These are phyloP conservation scores for Arthrobotrys entomopaga DNA, from an alignment of 2,329 filamentous ascomycete genomes.

Conservation along the genomic window DNA sequence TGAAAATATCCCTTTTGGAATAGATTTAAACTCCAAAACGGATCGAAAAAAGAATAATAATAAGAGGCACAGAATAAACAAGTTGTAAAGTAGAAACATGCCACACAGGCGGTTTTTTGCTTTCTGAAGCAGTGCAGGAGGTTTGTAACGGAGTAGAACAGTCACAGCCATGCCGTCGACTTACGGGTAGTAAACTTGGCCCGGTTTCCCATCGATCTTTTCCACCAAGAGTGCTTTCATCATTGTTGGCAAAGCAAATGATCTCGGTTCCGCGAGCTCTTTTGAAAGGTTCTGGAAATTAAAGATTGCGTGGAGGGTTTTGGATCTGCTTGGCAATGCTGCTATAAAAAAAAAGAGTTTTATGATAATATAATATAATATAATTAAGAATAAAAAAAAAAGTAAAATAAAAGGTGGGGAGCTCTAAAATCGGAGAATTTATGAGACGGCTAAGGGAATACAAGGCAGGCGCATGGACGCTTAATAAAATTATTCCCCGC, in stretches of 20 bases:
- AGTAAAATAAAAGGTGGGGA: slow-evolving; percentile 6
- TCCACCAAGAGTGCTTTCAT: slow-evolving; percentile 71
- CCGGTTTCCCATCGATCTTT: slow-evolving; percentile 82
- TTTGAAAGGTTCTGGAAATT: slow-evolving; percentile 2
- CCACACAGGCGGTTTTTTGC: slow-evolving; percentile 12
- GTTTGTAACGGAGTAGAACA: slow-evolving; percentile 50
- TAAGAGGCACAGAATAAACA: neutral
- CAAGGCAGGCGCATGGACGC: slow-evolving; percentile 11
- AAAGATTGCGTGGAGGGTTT: too few species aligned
- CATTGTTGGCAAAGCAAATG: slow-evolving; percentile 60
- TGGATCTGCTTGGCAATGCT: too few species aligned
- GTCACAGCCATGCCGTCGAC: slow-evolving; percentile 57
- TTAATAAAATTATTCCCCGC: slow-evolving; percentile 16
- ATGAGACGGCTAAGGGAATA: slow-evolving; percentile 38
- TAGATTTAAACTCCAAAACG: neutral
- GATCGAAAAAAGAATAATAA: neutral
- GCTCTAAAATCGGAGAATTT: slow-evolving; percentile 40
- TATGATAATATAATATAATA: neutral
- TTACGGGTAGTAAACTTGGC: slow-evolving; percentile 85
- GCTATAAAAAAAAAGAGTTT: too few species aligned
- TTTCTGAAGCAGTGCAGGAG: slow-evolving; percentile 22
- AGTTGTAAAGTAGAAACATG: slow-evolving; percentile 12
- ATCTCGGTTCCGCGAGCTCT: slow-evolving; percentile 30
- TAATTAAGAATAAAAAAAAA: neutral
- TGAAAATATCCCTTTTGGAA: neutral